Evolutionary conservation across 768 basidiomycete species (phyloP).

Genomic region (Pleurotus giganteus): DNA sequence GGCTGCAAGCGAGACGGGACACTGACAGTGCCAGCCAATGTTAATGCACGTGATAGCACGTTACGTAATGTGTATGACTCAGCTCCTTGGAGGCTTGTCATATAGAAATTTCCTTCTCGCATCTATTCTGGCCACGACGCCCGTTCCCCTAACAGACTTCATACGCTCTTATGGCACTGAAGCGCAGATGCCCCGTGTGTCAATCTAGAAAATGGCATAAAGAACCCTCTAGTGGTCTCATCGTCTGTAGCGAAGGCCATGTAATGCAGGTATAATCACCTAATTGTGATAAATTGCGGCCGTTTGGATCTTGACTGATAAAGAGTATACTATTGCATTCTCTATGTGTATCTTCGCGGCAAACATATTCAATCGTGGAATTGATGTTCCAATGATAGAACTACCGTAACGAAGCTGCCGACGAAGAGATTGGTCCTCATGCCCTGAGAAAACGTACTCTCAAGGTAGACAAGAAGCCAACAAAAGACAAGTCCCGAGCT

Average conservation of each 20-base stretch:
- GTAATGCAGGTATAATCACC: conserved; percentile 66
- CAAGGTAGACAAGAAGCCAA: conserved; percentile 56
- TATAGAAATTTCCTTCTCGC: no score
- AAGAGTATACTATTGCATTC: neutral
- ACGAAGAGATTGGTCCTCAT: conserved; percentile 58
- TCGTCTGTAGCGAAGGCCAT: conserved; percentile 90
- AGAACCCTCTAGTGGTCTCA: conserved; percentile 74
- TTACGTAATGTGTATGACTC: neutral
- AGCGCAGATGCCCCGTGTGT: conserved; percentile 71
- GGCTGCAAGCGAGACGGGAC: no score
- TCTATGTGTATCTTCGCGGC: neutral
- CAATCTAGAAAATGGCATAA: conserved; percentile 88
- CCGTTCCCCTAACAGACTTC: no score
- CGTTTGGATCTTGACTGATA: neutral
- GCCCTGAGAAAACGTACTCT: conserved; percentile 63
- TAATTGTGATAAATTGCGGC: conserved; percentile 1
- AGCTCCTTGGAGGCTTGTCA: no score
- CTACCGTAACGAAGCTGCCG: conserved; percentile 76
- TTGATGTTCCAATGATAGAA: conserved; percentile 42
- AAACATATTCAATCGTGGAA: neutral
- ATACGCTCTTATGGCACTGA: conserved; percentile 50
- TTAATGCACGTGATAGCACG: neutral
- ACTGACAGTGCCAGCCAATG: neutral
- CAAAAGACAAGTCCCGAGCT: conserved; percentile 44
- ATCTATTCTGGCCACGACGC: no score